phyloP scores from a whole-genome alignment of 1,139 yeast genomes.

The Saccharomyces hybrid region DNA sequence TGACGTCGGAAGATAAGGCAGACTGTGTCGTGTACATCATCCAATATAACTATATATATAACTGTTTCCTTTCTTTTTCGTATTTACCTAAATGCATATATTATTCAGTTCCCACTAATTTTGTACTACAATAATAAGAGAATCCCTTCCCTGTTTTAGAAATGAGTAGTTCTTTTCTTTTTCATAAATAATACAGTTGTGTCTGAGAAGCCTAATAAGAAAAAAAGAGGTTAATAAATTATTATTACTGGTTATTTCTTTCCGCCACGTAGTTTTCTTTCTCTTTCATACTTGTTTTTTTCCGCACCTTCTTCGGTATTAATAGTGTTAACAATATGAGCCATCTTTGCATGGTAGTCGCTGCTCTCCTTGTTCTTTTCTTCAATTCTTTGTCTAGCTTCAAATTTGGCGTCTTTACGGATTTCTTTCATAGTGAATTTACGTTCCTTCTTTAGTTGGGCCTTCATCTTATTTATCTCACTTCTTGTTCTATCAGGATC shows the following conservation, averaged over 20 bases:
- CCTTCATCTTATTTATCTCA: conserved; percentile 74
- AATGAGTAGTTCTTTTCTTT: not conserved
- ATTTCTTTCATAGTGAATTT: conserved; percentile 83
- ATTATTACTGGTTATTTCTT: conserved; percentile 27
- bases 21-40: not conserved
- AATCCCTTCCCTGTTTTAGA: not conserved
- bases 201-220: not conserved
- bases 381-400: conserved; percentile 74
- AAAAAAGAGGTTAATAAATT: not conserved
- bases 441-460: conserved; percentile 83
- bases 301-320: conserved; percentile 93
- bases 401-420: conserved; percentile 80
- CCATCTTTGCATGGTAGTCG: conserved; percentile 85
- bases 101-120: not conserved
- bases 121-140: not conserved
- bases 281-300: conserved; percentile 84
- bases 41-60: not conserved
- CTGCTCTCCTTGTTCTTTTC: conserved; percentile 70
- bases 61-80: not conserved
- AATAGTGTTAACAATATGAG: conserved; percentile 74
- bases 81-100: not conserved
- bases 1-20: conserved; percentile 27
- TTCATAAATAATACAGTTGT: not conserved
- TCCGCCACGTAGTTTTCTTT: conserved; percentile 58
- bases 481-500: conserved; percentile 76